Evolutionary conservation across 768 basidiomycete species (phyloP), one percentile per base, ranked within the genome.

Genomic region (Exidia glandulosa): DNA sequence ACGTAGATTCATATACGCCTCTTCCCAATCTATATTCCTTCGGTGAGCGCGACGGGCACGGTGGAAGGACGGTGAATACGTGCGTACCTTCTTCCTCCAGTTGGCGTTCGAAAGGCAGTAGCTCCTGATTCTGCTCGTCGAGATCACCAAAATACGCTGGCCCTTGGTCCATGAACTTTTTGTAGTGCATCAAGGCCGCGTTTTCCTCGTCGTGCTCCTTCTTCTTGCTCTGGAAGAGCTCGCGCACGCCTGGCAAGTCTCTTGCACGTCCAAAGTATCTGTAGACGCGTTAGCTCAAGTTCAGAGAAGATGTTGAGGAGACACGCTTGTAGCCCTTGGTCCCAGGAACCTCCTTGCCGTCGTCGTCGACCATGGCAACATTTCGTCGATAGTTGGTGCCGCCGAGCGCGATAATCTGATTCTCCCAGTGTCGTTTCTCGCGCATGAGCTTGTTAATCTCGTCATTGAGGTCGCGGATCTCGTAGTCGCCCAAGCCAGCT

Each of bases 261-360:
- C 92, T 95, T 3, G 95, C 93, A 31, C 94, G 87, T 60, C 94
- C 95, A 70, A 99, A 98, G 73, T 97, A 98, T 70, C 94, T 95
- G 62, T 2, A n/a, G n/a, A n/a, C n/a, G n/a, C n/a, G n/a, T n/a
- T 58, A 34, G 10, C 31, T 14, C 27, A 27, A 13, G 5, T 9
- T 60, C 14, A 33, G 48, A 1, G 57, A 30, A 37, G 23, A 16
- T 58, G 32, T 14, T 25, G 57, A n/a, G 23, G 27, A 32, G 9
- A 73, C 85, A 58, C 63, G 93, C 94, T 97, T 98, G 81, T 98
- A 98, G 62, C 95, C 95, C 66, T 95, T 88, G 9, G 94, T 96
- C 2, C 94, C 94, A 0, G 94, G 94, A 0, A 97, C 94, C 71
- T 97, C 94, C 71, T 88, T 89, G 12, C 95, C 94, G 66, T 95